Base-by-base conservation (phyloP, 2,329 filamentous ascomycete species). In the Arthrinium puccinioides region DNA sequence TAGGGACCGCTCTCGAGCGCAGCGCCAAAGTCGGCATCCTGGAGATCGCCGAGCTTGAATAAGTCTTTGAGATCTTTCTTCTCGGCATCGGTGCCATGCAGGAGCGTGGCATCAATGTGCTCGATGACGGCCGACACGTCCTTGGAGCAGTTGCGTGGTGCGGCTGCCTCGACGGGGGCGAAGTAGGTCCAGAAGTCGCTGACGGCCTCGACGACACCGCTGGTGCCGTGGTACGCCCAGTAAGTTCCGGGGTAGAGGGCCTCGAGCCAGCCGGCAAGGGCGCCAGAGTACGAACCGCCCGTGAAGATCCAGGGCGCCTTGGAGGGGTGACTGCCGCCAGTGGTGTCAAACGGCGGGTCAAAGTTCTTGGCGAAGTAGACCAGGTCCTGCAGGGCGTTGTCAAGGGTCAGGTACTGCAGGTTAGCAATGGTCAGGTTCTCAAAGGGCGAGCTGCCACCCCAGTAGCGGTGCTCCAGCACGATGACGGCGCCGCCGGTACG, bases 181-280 rank as follows among this genome's bases (percentile, higher is more conserved):
- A 75, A 77, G 47, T 78, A 78, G 49, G 67, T 61, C 69, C 70
- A 77, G 47, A 76, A 71, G 34, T 70, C 64, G 7, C 60, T 56
- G 15, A 76, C 59, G 0, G 68, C 60, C 53, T 78, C 54, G 0
- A 77, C 74, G 1, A 72, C 69, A 2, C 70, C 74, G 48, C 69
- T 74, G 9, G 70, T 72, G 15, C 72, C 67, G 44, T 73, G 69
- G 48, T 76, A 77, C 0, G 72, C 71, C 72, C 72, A 77, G 53
- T 71, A 73, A 0, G 71, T 76, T n/a, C 69, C 74, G 0, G 73
- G 71, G 9, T 66, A 63, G 13, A 66, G 56, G 10, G 61, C 57
- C 18, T 66, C 67, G 4, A 66, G 64, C 73, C 73, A 77, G 0
- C 65, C 72, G 2, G 72, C 55, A 32, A 78, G 57, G 1, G 72